Evolutionary conservation across 768 basidiomycete genomes (phyloP).

Genomic region (Trametes coccinea): DNA sequence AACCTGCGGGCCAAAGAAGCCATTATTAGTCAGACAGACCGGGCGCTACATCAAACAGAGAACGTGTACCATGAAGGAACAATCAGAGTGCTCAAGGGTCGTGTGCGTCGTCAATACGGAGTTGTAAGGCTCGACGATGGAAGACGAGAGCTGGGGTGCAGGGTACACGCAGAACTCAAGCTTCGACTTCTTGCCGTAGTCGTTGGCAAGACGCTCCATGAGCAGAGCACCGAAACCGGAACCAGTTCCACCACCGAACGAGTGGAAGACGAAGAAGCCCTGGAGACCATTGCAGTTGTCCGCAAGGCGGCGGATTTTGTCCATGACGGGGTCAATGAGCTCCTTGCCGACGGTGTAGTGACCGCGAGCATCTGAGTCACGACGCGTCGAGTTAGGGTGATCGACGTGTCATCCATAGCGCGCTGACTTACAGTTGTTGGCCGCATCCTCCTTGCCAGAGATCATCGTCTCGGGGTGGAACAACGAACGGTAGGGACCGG

Average conservation of each 20-base stretch:
- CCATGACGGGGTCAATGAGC: constrained; percentile 94
- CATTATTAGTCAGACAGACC: neutral
- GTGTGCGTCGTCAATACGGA: constrained; percentile 96
- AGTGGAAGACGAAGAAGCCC: constrained; percentile 99
- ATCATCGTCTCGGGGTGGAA: constrained; percentile 99
- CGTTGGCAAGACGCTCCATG: constrained; percentile 91
- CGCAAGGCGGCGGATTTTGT: constrained; percentile 90
- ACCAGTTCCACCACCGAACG: constrained; percentile 98
- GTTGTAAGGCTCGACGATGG: constrained; percentile 99
- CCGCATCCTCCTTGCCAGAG: constrained; percentile 98
- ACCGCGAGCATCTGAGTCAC: constrained; percentile 82
- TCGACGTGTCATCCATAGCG: neutral
- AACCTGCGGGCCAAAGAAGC: constrained; percentile 49
- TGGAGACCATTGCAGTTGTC: constrained; percentile 97
- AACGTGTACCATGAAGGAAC: constrained; percentile 88
- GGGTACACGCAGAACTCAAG: constrained; percentile 98
- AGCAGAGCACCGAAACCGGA: constrained; percentile 97
- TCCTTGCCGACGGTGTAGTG: constrained; percentile 99
- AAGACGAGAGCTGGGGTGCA: constrained; percentile 88
- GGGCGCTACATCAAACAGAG: neutral
- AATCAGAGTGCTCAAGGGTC: constrained; percentile 97
- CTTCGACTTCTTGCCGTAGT: constrained; percentile 99
- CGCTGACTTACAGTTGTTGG: constrained; percentile 88
- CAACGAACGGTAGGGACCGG: constrained; percentile 86
- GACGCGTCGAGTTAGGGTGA: constrained; percentile 9